phyloP scores from a whole-genome alignment of 495 filamentous ascomycete species.

The Lentithecium fluviatile region DNA sequence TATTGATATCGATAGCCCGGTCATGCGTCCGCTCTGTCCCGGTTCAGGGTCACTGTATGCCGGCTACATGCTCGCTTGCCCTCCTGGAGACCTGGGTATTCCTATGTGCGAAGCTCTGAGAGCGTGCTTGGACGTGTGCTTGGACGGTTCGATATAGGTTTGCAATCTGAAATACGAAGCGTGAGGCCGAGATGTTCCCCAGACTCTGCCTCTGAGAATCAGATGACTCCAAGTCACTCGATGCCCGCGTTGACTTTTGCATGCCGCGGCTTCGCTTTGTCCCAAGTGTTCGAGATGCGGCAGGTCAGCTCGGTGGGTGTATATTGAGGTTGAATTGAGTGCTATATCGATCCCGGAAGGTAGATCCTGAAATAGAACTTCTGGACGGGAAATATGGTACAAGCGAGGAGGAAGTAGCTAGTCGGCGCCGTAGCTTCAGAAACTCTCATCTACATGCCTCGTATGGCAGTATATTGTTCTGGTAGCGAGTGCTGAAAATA shows the following conservation, averaged over 20 bases:
- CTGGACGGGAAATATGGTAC: not conserved
- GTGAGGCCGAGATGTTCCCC: not conserved
- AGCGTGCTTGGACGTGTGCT: constrained; percentile 1
- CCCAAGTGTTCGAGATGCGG: not conserved
- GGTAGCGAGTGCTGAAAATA: constrained; percentile 38
- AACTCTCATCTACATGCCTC: constrained; percentile 29
- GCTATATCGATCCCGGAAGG: constrained; percentile 31
- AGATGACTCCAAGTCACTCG: constrained; percentile 17
- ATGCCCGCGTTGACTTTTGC: constrained; percentile 8
- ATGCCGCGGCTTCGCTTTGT: constrained; percentile 10
- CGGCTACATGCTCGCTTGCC: constrained; percentile 7
- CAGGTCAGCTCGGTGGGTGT: constrained; percentile 17
- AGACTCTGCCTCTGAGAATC: not conserved
- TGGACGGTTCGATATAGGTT: constrained; percentile 4
- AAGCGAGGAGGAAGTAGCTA: constrained; percentile 17
- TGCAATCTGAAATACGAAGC: constrained; percentile 30
- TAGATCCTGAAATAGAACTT: constrained; percentile 35
- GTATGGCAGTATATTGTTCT: constrained; percentile 34
- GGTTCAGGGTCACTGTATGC: constrained; percentile 10
- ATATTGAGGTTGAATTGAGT: constrained; percentile 28
- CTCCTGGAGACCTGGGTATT: constrained; percentile 13
- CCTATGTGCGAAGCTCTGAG: not conserved
- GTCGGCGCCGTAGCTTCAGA: constrained; percentile 7
- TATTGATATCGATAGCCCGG: constrained; percentile 28
- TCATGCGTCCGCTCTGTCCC: constrained; percentile 12